Conservation (phyloP, 306 rosid genomes). For the Erythrophleum fordii region DNA sequence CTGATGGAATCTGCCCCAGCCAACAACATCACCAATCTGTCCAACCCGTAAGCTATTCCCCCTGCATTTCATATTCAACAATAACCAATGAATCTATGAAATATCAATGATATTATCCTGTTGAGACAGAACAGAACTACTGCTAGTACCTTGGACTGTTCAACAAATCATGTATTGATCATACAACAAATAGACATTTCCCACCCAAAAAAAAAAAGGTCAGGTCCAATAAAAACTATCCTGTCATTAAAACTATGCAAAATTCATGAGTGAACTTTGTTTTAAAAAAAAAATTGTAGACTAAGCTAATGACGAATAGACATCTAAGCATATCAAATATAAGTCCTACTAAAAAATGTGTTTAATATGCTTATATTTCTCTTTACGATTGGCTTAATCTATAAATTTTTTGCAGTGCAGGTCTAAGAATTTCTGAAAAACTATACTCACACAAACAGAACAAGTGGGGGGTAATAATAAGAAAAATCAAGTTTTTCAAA, state of each 20-base stretch:
- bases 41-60: conserved; percentile 92
- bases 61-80: conserved; percentile 51
- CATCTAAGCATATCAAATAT: too few relatives aligned
- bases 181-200: not conserved
- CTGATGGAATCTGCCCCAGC: conserved; percentile 89
- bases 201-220: too few relatives aligned
- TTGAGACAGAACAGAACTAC: not conserved
- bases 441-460: not conserved
- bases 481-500: not conserved
- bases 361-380: not conserved
- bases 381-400: too few relatives aligned
- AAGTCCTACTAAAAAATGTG: too few relatives aligned
- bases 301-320: too few relatives aligned
- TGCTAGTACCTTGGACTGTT: not conserved
- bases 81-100: not conserved
- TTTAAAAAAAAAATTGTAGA: too few relatives aligned
- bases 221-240: not conserved
- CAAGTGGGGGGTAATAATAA: not conserved
- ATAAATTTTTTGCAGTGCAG: not conserved
- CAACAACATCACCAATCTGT: conserved; percentile 88
- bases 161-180: not conserved
- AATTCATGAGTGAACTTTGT: not conserved
- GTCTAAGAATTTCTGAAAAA: not conserved
- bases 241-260: not conserved
- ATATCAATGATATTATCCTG: not conserved